These are phyloP conservation scores for Xylariales sp. DNA, from an alignment of 2,329 filamentous ascomycete genomes.

Conservation along the genomic window DNA sequence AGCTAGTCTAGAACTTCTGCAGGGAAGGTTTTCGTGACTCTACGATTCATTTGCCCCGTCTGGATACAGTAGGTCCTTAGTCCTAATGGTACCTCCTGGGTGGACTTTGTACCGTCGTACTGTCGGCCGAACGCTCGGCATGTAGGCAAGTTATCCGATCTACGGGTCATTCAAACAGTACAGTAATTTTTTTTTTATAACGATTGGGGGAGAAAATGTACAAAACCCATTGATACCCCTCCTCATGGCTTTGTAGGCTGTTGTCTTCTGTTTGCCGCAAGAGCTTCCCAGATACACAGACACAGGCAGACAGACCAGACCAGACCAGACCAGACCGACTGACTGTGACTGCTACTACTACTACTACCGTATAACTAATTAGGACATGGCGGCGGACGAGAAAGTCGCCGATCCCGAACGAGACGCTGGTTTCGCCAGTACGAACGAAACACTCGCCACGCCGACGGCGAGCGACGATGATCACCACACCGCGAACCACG, in stretches of 20 bases:
- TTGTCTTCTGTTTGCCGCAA: conserved; percentile 1
- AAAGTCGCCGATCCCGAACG: conserved; percentile 36
- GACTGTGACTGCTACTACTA: too few species aligned
- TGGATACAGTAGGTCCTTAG: not conserved
- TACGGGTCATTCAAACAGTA: not conserved
- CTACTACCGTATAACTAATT: conserved; percentile 3
- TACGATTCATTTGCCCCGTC: conserved; percentile 16
- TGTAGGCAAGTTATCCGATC: conserved; percentile 21
- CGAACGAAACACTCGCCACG: conserved; percentile 20
- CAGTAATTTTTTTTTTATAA: not conserved
- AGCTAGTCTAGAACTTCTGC: too few species aligned
- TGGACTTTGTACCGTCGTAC: not conserved
- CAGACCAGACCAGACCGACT: too few species aligned
- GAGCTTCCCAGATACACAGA: not conserved
- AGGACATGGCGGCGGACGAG: conserved; percentile 33
- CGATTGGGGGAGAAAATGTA: conserved; percentile 4
- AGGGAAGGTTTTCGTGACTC: not conserved
- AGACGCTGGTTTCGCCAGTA: conserved; percentile 18
- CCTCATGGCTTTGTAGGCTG: not conserved
- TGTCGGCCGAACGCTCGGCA: conserved; percentile 21
- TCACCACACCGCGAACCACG: conserved; percentile 15
- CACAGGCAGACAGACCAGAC: too few species aligned
- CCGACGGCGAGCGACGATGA: conserved; percentile 32
- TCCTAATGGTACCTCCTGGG: not conserved
- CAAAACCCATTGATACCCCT: conserved; percentile 22